Base-by-base conservation (phyloP, 73 alveolate species). In the Symbiodinium pilosum region DNA sequence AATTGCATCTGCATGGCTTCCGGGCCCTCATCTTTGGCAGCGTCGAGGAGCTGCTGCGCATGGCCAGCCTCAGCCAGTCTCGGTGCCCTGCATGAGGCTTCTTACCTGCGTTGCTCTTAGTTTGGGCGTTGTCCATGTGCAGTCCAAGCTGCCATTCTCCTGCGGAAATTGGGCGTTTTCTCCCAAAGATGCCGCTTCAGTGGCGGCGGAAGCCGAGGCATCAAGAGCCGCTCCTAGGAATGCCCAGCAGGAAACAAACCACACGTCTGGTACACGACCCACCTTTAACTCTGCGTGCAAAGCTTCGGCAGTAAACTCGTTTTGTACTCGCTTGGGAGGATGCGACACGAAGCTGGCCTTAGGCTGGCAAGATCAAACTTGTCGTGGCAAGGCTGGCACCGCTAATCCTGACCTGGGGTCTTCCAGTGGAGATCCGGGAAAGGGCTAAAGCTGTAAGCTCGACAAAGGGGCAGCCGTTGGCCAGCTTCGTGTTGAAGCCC, bases 171-270 rank as follows among this genome's bases (percentile, higher is more conserved):
- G 39, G 97, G 97, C 30, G 97, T 71, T 77, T 91, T 91, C 26
- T n/a, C 44, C 24, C 75, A 64, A 9, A 91, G 54, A 43, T 91
- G 97, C 88, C 71, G 28, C 56, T 91, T 91, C 88, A 91, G 77
- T 75, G 47, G 83, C 9, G 97, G 97, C 7, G 97, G 97, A 39
- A 91, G 68, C 88, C 71, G 75, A 0, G 97, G 87, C 94, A 87
- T 87, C 30, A 91, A 20, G 0, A 91, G 14, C 81, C 97, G 87
- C 40, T 91, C 97, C 97, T 91, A 18, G 34, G 77, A 28, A 20
- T 8, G 30, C 77, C 21, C n/a, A 34, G 59, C 59, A 47, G 14
- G 14, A 6, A 47, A 6, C 59, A 14, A 14, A 6, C 14, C 59
- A 47, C 59, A n/a, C n/a, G n/a, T n/a, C n/a, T n/a, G n/a, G n/a